Base-by-base conservation (phyloP, 1,284 basidiomycete species). In the Leccinum pachyderme region DNA sequence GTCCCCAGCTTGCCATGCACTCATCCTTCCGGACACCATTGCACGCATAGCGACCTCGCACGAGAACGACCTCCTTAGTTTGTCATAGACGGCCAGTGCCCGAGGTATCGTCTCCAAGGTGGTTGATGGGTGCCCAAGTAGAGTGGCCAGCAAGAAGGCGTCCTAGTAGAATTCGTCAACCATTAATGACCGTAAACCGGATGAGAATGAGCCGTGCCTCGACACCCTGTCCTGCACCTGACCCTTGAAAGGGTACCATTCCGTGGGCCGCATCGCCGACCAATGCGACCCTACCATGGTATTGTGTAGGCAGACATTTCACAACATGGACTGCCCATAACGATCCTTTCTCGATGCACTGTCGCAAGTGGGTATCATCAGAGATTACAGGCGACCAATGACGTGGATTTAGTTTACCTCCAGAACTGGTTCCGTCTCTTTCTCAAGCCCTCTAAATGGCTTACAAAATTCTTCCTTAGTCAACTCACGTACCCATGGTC, bases 251-350 rank as follows among this genome's bases (percentile, higher is more conserved):
- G 0, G 82, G 81, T 56, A 75, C 68, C 78, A 81, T 81, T 1
- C 75, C 80, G 51, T 84, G 82, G 22, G 82, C 82, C 74, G 81
- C 80, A 62, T 83, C 82, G 2, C 81, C 81, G 3, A 83, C 44
- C 8, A 83, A 67, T 0, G 70, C 79, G 7, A 81, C 78, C 3
- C 73, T 66, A 31, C 72, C 73, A 9, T 68, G 65, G 5, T 71
- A 72, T 52, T 71, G 77, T 15, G 75, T 64, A 0, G 69, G 71
- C 27, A 83, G 66, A 4, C 73, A 72, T 31, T 69, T 66, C 1
- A 77, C 67, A 3, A 69, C 73, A 57, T 82, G 78, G 5, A 82
- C 73, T 0, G 77, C 81, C 82, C 82, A 83, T 52, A 73, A 62
- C 12, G 69, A 76, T 8, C 76, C 70, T 33, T 64, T 68, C 32